Conservation (phyloP, 208 protist genomes). For the Wallacemonas sp. region DNA sequence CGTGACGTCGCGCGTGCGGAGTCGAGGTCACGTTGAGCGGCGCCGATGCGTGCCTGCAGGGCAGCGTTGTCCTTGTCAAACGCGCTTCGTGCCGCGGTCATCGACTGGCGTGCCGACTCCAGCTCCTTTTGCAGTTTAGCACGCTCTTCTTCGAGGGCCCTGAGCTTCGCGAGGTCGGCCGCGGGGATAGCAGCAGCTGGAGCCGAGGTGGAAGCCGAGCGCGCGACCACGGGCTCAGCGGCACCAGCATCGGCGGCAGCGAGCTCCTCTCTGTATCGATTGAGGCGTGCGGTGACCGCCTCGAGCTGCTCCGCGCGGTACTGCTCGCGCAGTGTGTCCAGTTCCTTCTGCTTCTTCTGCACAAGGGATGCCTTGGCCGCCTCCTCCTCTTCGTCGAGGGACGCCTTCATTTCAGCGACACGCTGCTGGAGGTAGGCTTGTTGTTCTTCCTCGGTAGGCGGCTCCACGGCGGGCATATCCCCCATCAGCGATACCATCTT, state of each 20-base stretch:
- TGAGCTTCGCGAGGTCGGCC: not conserved
- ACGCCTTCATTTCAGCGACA: slow-evolving; percentile 17
- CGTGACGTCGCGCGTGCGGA: not conserved
- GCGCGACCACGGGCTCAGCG: too few species aligned
- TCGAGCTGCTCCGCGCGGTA: slow-evolving; percentile 27
- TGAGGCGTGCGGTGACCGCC: slow-evolving; percentile 14
- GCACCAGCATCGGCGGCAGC: not conserved
- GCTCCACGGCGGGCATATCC: slow-evolving; percentile 14
- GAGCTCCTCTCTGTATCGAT: not conserved
- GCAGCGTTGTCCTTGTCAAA: not conserved
- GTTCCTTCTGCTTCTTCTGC: slow-evolving; percentile 12
- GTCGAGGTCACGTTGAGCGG: not conserved
- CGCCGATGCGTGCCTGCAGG: not conserved
- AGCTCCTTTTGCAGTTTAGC: slow-evolving; percentile 7
- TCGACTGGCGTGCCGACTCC: not conserved
- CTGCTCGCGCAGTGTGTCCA: slow-evolving; percentile 20
- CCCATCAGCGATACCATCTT: slow-evolving; percentile 24
- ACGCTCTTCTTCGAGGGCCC: slow-evolving; percentile 8
- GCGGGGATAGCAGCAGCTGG: not conserved
- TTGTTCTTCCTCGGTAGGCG: slow-evolving; percentile 42
- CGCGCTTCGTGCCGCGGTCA: not conserved
- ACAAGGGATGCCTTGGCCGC: slow-evolving; percentile 13
- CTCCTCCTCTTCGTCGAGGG: slow-evolving; percentile 15
- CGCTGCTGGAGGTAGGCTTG: slow-evolving; percentile 22
- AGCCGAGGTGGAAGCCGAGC: too few species aligned